These are phyloP conservation scores for Termitomyces sp. DNA, from an alignment of 768 basidiomycete genomes.

Conservation along the genomic window DNA sequence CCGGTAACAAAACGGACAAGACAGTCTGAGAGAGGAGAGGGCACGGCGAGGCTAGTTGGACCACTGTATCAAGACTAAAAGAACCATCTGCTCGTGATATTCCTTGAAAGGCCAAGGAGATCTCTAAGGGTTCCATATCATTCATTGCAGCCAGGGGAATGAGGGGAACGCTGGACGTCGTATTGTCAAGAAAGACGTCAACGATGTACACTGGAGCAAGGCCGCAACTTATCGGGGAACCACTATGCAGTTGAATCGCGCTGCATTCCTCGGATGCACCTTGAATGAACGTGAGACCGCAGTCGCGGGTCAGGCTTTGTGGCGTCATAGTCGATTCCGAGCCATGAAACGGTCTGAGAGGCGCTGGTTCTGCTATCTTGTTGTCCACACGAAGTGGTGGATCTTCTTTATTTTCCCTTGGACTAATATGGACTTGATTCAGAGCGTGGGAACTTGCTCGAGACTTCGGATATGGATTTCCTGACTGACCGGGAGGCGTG, in stretches of 20 bases:
- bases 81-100: constrained; percentile 10
- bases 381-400: background rate
- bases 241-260: too few species aligned
- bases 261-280: background rate
- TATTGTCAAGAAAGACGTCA: constrained; percentile 2
- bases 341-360: background rate
- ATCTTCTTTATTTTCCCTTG: background rate
- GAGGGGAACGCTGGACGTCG: background rate
- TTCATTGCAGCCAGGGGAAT: background rate
- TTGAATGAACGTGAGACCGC: background rate
- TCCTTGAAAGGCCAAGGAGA: constrained; percentile 1
- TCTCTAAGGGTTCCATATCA: background rate
- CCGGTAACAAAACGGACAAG: constrained; percentile 39
- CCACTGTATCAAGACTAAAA: constrained; percentile 33
- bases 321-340: background rate
- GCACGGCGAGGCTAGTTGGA: constrained; percentile 46
- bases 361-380: background rate
- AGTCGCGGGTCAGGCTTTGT: background rate
- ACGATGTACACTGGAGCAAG: background rate
- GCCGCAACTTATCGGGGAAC: background rate
- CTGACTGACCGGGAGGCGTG: constrained; percentile 16
- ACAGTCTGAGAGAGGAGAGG: constrained; percentile 35
- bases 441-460: background rate
- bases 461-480: constrained; percentile 4
- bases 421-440: too few species aligned